These are phyloP conservation scores for Nemania abortiva DNA, from an alignment of 2,329 filamentous ascomycete genomes.

Conservation along the genomic window DNA sequence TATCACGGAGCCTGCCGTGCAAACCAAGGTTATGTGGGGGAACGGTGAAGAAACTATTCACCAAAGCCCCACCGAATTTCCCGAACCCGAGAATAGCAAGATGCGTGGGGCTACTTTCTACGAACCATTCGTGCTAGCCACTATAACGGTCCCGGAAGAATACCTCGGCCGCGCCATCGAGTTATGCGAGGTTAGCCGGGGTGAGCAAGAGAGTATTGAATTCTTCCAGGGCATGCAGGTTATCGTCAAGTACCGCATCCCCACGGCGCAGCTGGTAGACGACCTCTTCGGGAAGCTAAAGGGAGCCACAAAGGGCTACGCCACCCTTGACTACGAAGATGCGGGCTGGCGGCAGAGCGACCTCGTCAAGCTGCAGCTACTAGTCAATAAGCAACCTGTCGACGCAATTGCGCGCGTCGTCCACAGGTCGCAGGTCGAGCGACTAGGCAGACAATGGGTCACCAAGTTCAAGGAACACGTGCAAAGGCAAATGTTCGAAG, in stretches of 20 bases:
- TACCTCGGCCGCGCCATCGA: constrained; percentile 96
- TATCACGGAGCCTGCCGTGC: constrained; percentile 95
- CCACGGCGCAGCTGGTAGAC: constrained; percentile 89
- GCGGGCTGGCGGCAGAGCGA: constrained; percentile 84
- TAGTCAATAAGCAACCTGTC: constrained; percentile 93
- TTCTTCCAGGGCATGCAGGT: constrained; percentile 95
- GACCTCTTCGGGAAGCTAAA: constrained; percentile 98
- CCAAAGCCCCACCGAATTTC: constrained; percentile 89
- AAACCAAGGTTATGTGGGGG: constrained; percentile 84
- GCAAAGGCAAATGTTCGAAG: constrained; percentile 95
- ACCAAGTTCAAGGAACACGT: constrained; percentile 97
- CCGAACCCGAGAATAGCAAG: constrained; percentile 69
- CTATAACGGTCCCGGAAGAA: constrained; percentile 91
- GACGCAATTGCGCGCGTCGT: constrained; percentile 94
- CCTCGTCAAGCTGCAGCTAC: constrained; percentile 88
- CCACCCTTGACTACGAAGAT: constrained; percentile 96
- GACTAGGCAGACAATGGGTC: constrained; percentile 88
- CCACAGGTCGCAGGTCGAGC: constrained; percentile 82
- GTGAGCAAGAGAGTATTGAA: constrained; percentile 86
- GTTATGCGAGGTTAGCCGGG: constrained; percentile 89
- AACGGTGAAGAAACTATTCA: constrained; percentile 84
- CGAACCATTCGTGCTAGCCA: constrained; percentile 74
- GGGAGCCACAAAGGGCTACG: constrained; percentile 92
- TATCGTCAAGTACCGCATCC: constrained; percentile 92
- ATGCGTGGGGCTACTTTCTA: constrained; percentile 60